Conservation (phyloP, 2,329 filamentous ascomycete species). For the Ophiocordyceps polyrhachis-furcata region DNA sequence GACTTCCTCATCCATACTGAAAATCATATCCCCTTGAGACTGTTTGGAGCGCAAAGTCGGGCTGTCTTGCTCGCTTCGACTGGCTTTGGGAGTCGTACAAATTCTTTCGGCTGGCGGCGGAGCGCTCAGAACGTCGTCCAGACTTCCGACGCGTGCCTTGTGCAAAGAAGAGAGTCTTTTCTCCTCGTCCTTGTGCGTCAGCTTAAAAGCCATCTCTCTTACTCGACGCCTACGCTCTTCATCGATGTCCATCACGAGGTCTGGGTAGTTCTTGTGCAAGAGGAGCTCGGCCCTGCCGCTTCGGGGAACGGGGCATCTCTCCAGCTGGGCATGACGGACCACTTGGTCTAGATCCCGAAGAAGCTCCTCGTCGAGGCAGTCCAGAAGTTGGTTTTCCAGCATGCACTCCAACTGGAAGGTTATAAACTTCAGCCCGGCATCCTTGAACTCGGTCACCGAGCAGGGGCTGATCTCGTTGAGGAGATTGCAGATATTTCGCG, state of each 20-base stretch:
- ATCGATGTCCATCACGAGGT: conserved; percentile 44
- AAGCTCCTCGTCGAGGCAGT: conserved; percentile 73
- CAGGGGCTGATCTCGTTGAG: conserved; percentile 76
- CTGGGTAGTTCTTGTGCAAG: conserved; percentile 45
- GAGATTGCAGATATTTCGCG: conserved; percentile 68
- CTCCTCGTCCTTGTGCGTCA: conserved; percentile 45
- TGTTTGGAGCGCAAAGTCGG: conserved; percentile 50
- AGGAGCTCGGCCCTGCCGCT: conserved; percentile 52
- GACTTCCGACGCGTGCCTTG: conserved; percentile 38
- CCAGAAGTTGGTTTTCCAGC: conserved; percentile 75
- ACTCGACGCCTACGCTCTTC: conserved; percentile 52
- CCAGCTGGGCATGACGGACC: conserved; percentile 66
- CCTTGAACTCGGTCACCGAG: conserved; percentile 69
- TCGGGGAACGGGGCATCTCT: conserved; percentile 57
- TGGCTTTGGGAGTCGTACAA: conserved; percentile 26
- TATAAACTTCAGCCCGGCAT: conserved; percentile 75
- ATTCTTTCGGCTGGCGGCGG: conserved; percentile 24
- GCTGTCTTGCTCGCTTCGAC: conserved; percentile 38
- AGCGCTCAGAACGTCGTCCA: conserved; percentile 38
- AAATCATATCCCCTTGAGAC: conserved; percentile 64
- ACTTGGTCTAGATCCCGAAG: conserved; percentile 61
- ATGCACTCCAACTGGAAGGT: conserved; percentile 82
- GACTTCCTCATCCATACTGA: conserved; percentile 79
- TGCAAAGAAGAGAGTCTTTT: conserved; percentile 40
- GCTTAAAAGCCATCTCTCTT: conserved; percentile 56